Percentiles rank a stretch among this genome's conserved stretches.
Conservation (phyloP, 352 stramenopile species). For the Globisporangium heterothallicum region DNA sequence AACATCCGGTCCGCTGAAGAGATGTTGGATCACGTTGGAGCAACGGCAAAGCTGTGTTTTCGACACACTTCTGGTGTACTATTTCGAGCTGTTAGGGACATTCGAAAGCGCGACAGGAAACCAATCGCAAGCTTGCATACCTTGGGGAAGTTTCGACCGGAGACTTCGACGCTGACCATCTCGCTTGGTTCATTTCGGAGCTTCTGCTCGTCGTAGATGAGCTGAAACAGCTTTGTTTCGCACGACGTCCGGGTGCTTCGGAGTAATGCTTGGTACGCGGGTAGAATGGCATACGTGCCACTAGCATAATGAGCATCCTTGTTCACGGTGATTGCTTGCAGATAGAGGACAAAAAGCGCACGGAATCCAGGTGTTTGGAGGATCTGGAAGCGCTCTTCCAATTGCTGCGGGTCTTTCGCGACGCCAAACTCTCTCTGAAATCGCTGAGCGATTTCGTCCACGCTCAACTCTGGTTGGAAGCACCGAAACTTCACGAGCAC, state of each 20-base stretch:
- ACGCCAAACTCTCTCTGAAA: slow-evolving; percentile 47
- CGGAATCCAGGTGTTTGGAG: slow-evolving; percentile 33
- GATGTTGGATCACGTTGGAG: slow-evolving; percentile 42
- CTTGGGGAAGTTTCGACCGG: slow-evolving; percentile 55
- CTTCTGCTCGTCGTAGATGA: slow-evolving; percentile 68
- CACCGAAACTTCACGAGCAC: slow-evolving; percentile 52
- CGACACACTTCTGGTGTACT: slow-evolving; percentile 44
- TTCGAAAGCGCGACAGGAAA: not conserved
- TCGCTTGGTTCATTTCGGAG: slow-evolving; percentile 32
- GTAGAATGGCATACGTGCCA: slow-evolving; percentile 26
- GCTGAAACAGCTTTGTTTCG: slow-evolving; percentile 55
- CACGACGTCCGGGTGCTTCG: slow-evolving; percentile 45
- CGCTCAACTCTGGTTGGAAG: slow-evolving; percentile 41
- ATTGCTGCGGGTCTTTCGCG: slow-evolving; percentile 21
- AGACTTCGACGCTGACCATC: slow-evolving; percentile 46
- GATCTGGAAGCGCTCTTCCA: slow-evolving; percentile 33
- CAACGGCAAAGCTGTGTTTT: slow-evolving; percentile 49
- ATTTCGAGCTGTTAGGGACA: not conserved
- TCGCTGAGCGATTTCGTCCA: slow-evolving; percentile 27
- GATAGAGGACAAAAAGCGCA: slow-evolving; percentile 45
- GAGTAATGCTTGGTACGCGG: slow-evolving; percentile 44
- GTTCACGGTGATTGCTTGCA: slow-evolving; percentile 31
- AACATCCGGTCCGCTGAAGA: slow-evolving; percentile 30
- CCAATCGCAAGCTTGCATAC: slow-evolving; percentile 7
- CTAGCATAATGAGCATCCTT: slow-evolving; percentile 30